Conservation (phyloP, 257 asterid species). For the Verbena officinalis region DNA sequence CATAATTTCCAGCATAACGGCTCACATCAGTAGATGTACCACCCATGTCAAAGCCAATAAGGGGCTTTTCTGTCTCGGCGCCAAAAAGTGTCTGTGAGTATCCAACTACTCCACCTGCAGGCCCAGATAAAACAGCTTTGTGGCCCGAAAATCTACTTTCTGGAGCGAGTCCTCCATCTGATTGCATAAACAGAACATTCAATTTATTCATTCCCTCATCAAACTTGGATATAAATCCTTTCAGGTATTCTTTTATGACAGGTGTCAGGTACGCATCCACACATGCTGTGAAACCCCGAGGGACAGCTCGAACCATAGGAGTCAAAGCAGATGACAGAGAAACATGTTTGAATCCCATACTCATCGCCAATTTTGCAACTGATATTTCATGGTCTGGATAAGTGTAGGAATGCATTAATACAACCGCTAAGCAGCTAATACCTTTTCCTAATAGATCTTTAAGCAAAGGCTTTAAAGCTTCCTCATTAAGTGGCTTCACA, state of each 20-base stretch:
- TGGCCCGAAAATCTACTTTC: constrained; percentile 95
- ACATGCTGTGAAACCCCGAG: constrained; percentile 96
- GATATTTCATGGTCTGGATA: constrained; percentile 76
- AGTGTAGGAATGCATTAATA: constrained; percentile 90
- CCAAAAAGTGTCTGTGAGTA: constrained; percentile 89
- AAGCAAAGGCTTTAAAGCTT: constrained; percentile 62
- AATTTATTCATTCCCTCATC: constrained; percentile 72
- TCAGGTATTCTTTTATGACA: constrained; percentile 81
- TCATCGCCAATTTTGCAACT: constrained; percentile 68
- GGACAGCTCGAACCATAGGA: constrained; percentile 98
- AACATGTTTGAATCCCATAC: constrained; percentile 89
- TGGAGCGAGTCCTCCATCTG: constrained; percentile 98
- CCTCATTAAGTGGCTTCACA: constrained; percentile 75
- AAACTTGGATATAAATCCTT: constrained; percentile 90
- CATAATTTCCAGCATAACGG: constrained; percentile 90
- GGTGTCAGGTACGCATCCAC: constrained; percentile 98
- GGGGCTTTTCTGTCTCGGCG: constrained; percentile 85
- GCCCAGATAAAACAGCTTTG: constrained; percentile 96
- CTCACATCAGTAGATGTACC: constrained; percentile 98
- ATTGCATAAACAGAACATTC: constrained; percentile 93
- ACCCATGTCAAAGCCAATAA: constrained; percentile 98
- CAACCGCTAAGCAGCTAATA: constrained; percentile 82
- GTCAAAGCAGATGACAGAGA: constrained; percentile 90
- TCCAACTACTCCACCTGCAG: constrained; percentile 99
- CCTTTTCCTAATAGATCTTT: constrained; percentile 67